phyloP scores from a whole-genome alignment of 192 early-diverging fungal species.

The Neocallimastix lanati region DNA sequence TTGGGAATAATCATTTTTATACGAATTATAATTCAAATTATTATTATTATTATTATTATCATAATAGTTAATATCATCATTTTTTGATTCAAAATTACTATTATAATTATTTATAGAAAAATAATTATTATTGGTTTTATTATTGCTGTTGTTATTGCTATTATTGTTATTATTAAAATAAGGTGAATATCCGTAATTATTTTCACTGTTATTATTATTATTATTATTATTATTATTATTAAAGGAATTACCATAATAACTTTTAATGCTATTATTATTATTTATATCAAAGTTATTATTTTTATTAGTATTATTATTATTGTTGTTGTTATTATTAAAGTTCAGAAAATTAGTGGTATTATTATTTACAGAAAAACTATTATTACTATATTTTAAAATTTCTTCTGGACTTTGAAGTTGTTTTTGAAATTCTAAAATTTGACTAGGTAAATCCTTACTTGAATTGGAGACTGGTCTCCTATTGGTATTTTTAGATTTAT shows the following conservation, averaged over 20 bases:
- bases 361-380: background rate
- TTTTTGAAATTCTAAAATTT: background rate
- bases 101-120: too few relatives aligned
- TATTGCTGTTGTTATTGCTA: too few relatives aligned
- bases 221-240: too few relatives aligned
- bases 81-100: background rate
- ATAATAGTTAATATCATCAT: background rate
- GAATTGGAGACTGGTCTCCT: background rate
- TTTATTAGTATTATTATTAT: background rate
- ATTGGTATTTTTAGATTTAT: background rate
- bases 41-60: background rate
- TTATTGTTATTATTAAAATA: too few relatives aligned
- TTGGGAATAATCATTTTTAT: background rate
- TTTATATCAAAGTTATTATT: background rate
- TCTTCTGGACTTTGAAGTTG: background rate
- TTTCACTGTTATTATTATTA: too few relatives aligned
- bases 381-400: background rate
- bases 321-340: background rate
- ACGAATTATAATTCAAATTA: background rate
- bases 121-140: too few relatives aligned
- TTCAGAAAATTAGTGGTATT: background rate
- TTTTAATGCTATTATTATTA: too few relatives aligned
- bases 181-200: too few relatives aligned
- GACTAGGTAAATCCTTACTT: background rate
- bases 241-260: too few relatives aligned